A percentile compares a stretch with the other conserved stretches of the same genome.
Conservation (phyloP, 192 early-diverging fungal species). For the Geranomyces variabilis region DNA sequence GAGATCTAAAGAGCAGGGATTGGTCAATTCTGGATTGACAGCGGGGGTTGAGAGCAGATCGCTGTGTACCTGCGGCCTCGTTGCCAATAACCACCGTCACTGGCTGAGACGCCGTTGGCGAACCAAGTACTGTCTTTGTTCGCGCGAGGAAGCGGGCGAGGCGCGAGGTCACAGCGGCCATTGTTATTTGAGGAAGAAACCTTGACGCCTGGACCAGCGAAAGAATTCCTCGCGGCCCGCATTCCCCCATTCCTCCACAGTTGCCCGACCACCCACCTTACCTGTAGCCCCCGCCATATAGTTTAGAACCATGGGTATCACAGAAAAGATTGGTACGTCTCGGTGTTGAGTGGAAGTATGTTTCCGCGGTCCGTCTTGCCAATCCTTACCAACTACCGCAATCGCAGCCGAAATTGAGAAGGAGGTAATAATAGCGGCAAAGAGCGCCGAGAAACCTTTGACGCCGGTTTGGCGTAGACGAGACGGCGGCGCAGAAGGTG, state of each 20-base stretch:
- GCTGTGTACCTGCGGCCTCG: conserved; percentile 67
- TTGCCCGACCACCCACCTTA: no score
- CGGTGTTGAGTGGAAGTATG: conserved; percentile 14
- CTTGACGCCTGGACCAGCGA: no score
- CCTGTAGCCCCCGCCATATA: no score
- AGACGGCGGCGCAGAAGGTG: background rate
- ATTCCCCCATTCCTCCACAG: no score
- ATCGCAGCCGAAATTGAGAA: conserved; percentile 32
- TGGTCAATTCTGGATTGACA: background rate
- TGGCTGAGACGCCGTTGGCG: background rate
- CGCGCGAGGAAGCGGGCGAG: conserved; percentile 5
- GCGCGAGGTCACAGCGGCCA: background rate
- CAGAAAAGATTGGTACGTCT: conserved; percentile 50
- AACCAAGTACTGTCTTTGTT: background rate
- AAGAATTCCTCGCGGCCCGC: no score
- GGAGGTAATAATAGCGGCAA: conserved; percentile 31
- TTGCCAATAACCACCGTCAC: conserved; percentile 67
- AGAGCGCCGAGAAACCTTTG: background rate
- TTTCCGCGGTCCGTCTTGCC: background rate
- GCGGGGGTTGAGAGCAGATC: background rate
- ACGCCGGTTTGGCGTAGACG: background rate
- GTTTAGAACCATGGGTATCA: conserved; percentile 41
- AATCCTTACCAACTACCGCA: background rate
- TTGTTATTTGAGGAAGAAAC: no score
- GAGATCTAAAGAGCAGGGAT: conserved; percentile 53